phyloP scores from a whole-genome alignment of 352 stramenopile species.

The Pythium biforme region DNA sequence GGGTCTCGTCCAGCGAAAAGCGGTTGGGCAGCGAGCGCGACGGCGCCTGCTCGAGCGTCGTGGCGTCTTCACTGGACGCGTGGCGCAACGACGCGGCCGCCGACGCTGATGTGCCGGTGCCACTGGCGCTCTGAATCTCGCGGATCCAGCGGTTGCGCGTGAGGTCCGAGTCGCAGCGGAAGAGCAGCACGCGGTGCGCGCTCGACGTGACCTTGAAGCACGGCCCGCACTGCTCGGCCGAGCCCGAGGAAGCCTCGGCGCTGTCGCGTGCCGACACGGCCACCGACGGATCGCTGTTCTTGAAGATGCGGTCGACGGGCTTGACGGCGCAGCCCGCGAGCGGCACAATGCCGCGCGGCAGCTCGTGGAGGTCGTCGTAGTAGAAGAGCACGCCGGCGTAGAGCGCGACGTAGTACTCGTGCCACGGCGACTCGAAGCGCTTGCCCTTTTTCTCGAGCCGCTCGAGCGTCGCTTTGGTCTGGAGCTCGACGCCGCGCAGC shows the following conservation, averaged over 20 bases:
- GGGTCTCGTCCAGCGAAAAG: slow-evolving; percentile 27
- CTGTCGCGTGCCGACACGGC: slow-evolving; percentile 2
- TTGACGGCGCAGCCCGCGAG: slow-evolving; percentile 34
- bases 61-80: slow-evolving; percentile 17
- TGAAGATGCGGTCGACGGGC: slow-evolving; percentile 41
- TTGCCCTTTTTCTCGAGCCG: slow-evolving; percentile 39
- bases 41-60: slow-evolving; percentile 10
- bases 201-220: slow-evolving; percentile 46
- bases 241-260: slow-evolving; percentile 19
- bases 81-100: not conserved
- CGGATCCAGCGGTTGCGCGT: slow-evolving; percentile 25
- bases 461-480: slow-evolving; percentile 14
- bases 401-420: slow-evolving; percentile 32
- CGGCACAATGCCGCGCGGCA: slow-evolving; percentile 34
- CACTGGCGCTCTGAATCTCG: slow-evolving; percentile 20
- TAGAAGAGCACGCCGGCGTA: slow-evolving; percentile 39
- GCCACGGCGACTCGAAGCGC: slow-evolving; percentile 41
- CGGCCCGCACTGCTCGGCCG: slow-evolving; percentile 35
- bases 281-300: slow-evolving; percentile 26
- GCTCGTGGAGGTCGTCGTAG: slow-evolving; percentile 33
- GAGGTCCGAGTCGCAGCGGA: slow-evolving; percentile 27
- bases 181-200: slow-evolving; percentile 37
- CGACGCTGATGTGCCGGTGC: not conserved
- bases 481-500: slow-evolving; percentile 29
- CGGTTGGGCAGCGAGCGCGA: slow-evolving; percentile 5